Base-by-base conservation (phyloP, 2,329 filamentous ascomycete species). In the Talaromyces sp. region DNA sequence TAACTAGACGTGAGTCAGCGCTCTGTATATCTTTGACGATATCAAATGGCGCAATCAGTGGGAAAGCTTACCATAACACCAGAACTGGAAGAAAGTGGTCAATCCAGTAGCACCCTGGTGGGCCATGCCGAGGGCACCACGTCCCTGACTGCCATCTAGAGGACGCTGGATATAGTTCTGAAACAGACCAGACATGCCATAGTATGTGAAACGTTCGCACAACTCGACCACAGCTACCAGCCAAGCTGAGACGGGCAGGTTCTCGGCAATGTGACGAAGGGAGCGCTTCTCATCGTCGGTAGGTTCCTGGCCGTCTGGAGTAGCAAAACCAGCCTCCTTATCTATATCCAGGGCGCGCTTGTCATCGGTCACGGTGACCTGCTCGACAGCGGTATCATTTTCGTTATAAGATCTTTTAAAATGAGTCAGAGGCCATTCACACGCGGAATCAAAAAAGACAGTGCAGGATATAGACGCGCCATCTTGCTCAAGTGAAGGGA, bases 181-280 rank as follows among this genome's bases (percentile, higher is more conserved):
- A 67, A 83, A 82, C 33, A 81, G 65, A 51, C 80, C 81, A 44
- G 76, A 76, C 51, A 80, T 75, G 56, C 80, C 80, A 56, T 83
- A 83, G 73, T 80, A 84, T 52, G 82, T 80, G 72, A 85, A 85
- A 49, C 83, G 80, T 66, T 85, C 82, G 55, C 76, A 74, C 45
- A 84, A 68, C 62, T 84, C 82, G 41, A 85, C 80, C 14, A 82
- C 59, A 27, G 81, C 82, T 29, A 85, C 81, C 47, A 84, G 71
- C 72, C 80, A 84, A 47, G 81, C 81, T 0, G 81, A 81, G 30
- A 77, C 57, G 11, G 82, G 82, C 44, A 84, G 70, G 55, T 77
- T 80, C 68, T 84, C 82, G 35, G 80, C 79, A 29, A 84, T 61
- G 58, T 82, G 80, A 43, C 78, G 79, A 47, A 84, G 69, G 3